A percentile compares a stretch with the other conserved stretches of the same genome.
Conservation (phyloP, 768 basidiomycete species). For the Trametes cingulata region DNA sequence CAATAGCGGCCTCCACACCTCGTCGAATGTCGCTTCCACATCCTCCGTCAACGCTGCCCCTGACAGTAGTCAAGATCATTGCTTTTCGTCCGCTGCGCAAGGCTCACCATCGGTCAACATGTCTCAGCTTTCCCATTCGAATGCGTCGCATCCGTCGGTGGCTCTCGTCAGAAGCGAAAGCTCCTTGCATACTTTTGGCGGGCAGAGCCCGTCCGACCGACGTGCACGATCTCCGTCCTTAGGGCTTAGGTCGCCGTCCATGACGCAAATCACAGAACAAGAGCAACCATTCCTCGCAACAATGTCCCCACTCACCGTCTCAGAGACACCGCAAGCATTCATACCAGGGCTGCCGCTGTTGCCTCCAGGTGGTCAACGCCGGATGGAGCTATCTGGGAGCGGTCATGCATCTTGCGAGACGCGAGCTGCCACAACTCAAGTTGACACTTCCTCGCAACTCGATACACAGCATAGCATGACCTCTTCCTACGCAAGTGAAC, state of each 20-base stretch:
- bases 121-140: background rate
- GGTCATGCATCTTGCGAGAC: background rate
- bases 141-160: background rate
- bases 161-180: background rate
- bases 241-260: background rate
- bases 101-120: background rate
- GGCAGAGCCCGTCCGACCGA: background rate
- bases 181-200: background rate
- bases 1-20: background rate
- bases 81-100: background rate
- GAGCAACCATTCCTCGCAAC: background rate
- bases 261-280: background rate
- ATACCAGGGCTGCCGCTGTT: no score
- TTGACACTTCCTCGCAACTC: background rate
- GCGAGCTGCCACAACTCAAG: background rate
- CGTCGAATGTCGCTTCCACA: constrained; percentile 1
- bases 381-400: background rate
- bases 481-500: background rate
- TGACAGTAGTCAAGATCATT: background rate
- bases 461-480: background rate
- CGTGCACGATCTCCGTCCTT: background rate
- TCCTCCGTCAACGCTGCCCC: background rate
- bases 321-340: no score
- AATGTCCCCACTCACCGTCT: background rate
- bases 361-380: no score